A percentile compares a stretch with the other conserved stretches of the same genome.
Evolutionary conservation across 1,284 basidiomycete species (phyloP).

Genomic region (Hemileia vastatrix): DNA sequence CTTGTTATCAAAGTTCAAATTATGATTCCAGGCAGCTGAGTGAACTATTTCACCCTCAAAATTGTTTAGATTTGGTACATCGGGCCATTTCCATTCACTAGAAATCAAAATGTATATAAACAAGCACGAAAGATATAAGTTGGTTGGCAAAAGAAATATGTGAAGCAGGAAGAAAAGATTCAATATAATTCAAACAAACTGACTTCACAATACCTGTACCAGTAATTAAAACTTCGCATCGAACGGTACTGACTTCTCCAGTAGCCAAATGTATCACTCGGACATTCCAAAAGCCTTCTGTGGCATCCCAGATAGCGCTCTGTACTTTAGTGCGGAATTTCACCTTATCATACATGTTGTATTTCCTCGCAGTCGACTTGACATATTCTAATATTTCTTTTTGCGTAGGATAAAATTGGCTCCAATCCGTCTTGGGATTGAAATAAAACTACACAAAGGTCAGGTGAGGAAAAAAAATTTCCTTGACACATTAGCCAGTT

Average conservation of each 20-base stretch:
- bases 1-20: conserved; percentile 53
- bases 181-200: not conserved
- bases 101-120: not conserved
- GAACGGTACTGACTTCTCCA: conserved; percentile 36
- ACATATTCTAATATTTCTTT: conserved; percentile 54
- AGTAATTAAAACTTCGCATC: conserved; percentile 38
- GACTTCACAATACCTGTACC: conserved; percentile 6
- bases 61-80: conserved; percentile 51
- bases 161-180: no score
- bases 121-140: not conserved
- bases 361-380: conserved; percentile 53
- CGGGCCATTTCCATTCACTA: conserved; percentile 53
- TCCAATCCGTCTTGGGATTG: conserved; percentile 55
- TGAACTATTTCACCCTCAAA: conserved; percentile 54
- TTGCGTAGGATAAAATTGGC: conserved; percentile 54
- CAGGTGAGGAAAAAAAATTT: not conserved
- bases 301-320: conserved; percentile 49
- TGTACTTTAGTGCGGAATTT: conserved; percentile 53
- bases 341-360: conserved; percentile 52
- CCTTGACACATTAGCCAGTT: no score
- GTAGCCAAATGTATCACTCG: conserved; percentile 40
- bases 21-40: conserved; percentile 54
- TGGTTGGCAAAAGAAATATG: no score
- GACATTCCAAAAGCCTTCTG: conserved; percentile 37
- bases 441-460: conserved; percentile 50